Evolutionary conservation across 2,329 filamentous ascomycete species (phyloP), one percentile per base, ranked within the genome.

Genomic region (Exophiala lecanii-corni): DNA sequence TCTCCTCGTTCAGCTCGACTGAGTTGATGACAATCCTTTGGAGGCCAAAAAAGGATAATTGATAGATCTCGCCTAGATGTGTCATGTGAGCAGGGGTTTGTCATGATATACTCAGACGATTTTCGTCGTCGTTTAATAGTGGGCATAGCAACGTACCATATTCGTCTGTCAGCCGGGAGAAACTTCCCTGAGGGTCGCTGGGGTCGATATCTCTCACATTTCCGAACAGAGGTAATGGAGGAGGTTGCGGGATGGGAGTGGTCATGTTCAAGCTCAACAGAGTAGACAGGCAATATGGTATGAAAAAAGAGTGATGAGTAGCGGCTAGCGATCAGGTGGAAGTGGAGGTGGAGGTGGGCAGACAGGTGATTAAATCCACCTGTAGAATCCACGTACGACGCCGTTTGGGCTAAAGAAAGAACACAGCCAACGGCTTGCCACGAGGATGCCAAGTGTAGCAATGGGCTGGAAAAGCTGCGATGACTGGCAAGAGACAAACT

Each of bases 1-100:
- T 56, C 55, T 86, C 82, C 43, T 82, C 72, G 21, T 84, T 65
- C 0, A 86, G 65, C 26, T 71, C 72, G 13, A 74, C 70, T 21
- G 66, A 76, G 32, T 68, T 71, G 33, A 76, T 65, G 43, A 82
- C 64, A 33, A 81, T 67, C 12, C 69, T 57, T 3, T 64, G 57
- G 10, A 59, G 62, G 1, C 72, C 67, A 4, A 73, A 69, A 4
- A 81, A 58, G 12, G 63, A 69, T 37, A 85, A 64, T 50, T 75
- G 71, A 57, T 70, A 83, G 45, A 83, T 79, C n/a, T 76, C 72
- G 23, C 78, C 78, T 78, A 51, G 13, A 6, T n/a, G 16, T 9
- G 30, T 17, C 7, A 33, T 7, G 10, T 33, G 6, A 26, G 7
- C 12, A 26, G 16, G 30, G 16, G 15, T 7, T 15, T 7, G 16